These are phyloP conservation scores for Infundibulicybe gibba DNA, from an alignment of 768 basidiomycete species.

Conservation along the genomic window DNA sequence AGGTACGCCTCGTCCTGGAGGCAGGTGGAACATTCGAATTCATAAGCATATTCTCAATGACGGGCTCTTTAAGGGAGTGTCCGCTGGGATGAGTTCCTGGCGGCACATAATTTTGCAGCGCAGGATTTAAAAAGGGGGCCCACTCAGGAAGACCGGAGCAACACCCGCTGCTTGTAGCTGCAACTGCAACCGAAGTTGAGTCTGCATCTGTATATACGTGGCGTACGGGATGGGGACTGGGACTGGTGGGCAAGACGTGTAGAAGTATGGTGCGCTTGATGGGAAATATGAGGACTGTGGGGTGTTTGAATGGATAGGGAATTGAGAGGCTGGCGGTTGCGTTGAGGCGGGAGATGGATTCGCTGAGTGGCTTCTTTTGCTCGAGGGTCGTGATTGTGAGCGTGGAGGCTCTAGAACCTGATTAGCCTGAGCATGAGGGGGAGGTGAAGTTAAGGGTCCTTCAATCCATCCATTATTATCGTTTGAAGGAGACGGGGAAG, in stretches of 20 bases:
- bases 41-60: slow-evolving; percentile 5
- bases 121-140: not conserved
- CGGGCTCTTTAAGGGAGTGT: slow-evolving; percentile 2
- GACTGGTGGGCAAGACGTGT: slow-evolving; percentile 13
- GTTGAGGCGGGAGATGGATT: slow-evolving; percentile 1
- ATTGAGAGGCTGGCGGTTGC: not conserved
- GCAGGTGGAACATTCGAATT: slow-evolving; percentile 2
- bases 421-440: slow-evolving; percentile 1
- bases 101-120: not conserved
- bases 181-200: slow-evolving; percentile 5
- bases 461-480: slow-evolving; percentile 39
- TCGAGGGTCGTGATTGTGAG: slow-evolving; percentile 1
- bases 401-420: slow-evolving; percentile 12
- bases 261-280: slow-evolving; percentile 10
- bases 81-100: not conserved
- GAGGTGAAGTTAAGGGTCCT: slow-evolving; percentile 14
- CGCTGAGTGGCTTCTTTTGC: slow-evolving; percentile 14
- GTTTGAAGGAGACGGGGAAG: slow-evolving; percentile 19
- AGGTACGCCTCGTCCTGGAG: slow-evolving; percentile 7
- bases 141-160: slow-evolving; percentile 3
- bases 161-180: slow-evolving; percentile 5
- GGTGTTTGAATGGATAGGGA: slow-evolving; percentile 5
- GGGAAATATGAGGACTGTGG: slow-evolving; percentile 7
- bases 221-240: slow-evolving; percentile 14
- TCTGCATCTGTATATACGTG: slow-evolving; percentile 18